Conservation (phyloP, 2,329 filamentous ascomycete genomes). For the Colletotrichum incanum region DNA sequence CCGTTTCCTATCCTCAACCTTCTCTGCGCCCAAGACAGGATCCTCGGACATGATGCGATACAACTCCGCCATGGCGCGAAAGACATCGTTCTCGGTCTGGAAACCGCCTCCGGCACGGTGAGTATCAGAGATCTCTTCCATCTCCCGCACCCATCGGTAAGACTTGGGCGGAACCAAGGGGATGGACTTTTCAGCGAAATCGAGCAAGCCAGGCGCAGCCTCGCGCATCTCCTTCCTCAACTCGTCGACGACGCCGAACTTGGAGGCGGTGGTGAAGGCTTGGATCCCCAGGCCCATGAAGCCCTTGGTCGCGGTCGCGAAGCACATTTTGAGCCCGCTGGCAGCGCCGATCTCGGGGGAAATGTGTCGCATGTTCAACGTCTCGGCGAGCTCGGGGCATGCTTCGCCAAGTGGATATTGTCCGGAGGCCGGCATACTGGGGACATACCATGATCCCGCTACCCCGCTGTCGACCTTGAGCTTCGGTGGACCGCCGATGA, state of each 20-base stretch:
- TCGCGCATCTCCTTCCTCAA: conserved; percentile 70
- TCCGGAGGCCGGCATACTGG: conserved; percentile 66
- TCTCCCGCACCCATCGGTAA: conserved; percentile 85
- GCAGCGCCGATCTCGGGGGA: conserved; percentile 67
- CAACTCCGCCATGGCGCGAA: conserved; percentile 72
- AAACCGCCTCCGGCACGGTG: conserved; percentile 78
- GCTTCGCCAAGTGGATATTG: conserved; percentile 58
- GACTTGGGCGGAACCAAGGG: conserved; percentile 79
- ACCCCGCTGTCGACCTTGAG: conserved; percentile 46
- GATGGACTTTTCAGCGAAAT: conserved; percentile 65
- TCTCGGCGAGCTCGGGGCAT: conserved; percentile 57
- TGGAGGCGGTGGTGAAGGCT: conserved; percentile 78
- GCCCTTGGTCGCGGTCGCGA: conserved; percentile 73
- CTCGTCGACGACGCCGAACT: conserved; percentile 73
- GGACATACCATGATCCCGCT: conserved; percentile 55
- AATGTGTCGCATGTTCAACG: conserved; percentile 67
- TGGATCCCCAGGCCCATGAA: conserved; percentile 80
- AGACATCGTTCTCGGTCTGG: conserved; percentile 62
- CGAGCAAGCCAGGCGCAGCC: conserved; percentile 63
- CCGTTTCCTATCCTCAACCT: conserved; percentile 68
- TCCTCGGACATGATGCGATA: conserved; percentile 75
- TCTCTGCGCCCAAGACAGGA: conserved; percentile 72
- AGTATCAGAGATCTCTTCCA: conserved; percentile 81
- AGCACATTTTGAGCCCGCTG: conserved; percentile 77
- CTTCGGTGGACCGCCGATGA: conserved; percentile 69